phyloP scores from a whole-genome alignment of 2,329 filamentous ascomycete genomes.

The Arthroderma sp. region DNA sequence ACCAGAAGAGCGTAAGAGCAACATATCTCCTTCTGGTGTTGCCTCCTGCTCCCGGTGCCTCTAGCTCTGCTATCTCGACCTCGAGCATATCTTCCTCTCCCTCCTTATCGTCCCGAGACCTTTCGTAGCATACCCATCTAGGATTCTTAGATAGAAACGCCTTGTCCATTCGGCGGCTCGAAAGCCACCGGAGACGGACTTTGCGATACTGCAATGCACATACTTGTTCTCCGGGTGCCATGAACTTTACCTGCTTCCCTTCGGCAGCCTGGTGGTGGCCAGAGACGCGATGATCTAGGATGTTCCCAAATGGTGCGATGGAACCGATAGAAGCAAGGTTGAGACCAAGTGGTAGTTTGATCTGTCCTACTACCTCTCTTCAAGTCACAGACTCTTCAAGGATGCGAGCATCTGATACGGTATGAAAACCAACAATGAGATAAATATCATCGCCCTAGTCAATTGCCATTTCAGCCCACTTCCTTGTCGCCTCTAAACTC shows the following conservation, averaged over 20 bases:
- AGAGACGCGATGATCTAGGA: not conserved
- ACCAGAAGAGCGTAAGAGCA: too few relatives aligned
- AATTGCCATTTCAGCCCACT: not conserved
- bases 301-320: not conserved
- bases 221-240: not conserved
- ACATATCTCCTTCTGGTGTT: not conserved
- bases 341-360: not conserved
- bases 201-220: not conserved
- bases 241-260: not conserved
- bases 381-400: not conserved
- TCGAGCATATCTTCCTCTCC: not conserved
- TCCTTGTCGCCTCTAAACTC: not conserved
- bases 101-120: not conserved
- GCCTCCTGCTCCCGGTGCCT: too few relatives aligned
- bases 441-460: not conserved
- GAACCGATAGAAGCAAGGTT: not conserved
- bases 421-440: conserved; percentile 1
- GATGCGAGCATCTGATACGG: not conserved
- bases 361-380: not conserved
- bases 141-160: not conserved
- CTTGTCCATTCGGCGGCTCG: not conserved
- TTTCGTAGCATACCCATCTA: not conserved
- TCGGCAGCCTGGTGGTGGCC: not conserved
- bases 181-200: not conserved
- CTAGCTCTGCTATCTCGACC: not conserved